Evolutionary conservation across 2,329 filamentous ascomycete genomes (phyloP).

Genomic region (Aureobasidium namibiae): DNA sequence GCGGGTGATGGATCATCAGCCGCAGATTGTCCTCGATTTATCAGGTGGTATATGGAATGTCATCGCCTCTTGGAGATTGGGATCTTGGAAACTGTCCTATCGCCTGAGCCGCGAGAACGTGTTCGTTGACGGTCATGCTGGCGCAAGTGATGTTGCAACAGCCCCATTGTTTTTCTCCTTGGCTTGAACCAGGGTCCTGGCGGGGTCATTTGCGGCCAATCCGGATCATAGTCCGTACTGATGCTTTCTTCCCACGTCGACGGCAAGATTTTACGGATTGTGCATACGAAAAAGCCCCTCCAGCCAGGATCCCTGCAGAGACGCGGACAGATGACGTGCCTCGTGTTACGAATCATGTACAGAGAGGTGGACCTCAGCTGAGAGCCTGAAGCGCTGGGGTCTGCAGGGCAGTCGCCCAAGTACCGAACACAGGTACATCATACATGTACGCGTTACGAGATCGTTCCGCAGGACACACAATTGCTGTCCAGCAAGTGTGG

Average conservation of each 20-base stretch:
- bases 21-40: not conserved
- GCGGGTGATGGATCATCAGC: not conserved
- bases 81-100: not conserved
- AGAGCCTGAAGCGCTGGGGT: not conserved
- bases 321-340: not conserved
- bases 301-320: not conserved
- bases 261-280: not conserved
- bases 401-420: not conserved
- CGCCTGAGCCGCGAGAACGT: not conserved
- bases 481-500: not conserved
- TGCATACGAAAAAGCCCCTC: not conserved
- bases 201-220: not conserved
- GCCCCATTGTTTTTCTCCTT: not conserved
- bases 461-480: not conserved
- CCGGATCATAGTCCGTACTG: no score
- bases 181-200: not conserved
- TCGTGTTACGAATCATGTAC: not conserved
- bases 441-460: not conserved
- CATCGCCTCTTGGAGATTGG: not conserved
- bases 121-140: not conserved
- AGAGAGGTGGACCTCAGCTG: not conserved
- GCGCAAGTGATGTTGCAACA: not conserved
- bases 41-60: not conserved
- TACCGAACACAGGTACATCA: not conserved
- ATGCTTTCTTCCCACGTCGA: not conserved